Percentiles rank a stretch among this genome's conserved stretches.
phyloP scores from a whole-genome alignment of 1,284 basidiomycete species.

The Malassezia brasiliensis region DNA sequence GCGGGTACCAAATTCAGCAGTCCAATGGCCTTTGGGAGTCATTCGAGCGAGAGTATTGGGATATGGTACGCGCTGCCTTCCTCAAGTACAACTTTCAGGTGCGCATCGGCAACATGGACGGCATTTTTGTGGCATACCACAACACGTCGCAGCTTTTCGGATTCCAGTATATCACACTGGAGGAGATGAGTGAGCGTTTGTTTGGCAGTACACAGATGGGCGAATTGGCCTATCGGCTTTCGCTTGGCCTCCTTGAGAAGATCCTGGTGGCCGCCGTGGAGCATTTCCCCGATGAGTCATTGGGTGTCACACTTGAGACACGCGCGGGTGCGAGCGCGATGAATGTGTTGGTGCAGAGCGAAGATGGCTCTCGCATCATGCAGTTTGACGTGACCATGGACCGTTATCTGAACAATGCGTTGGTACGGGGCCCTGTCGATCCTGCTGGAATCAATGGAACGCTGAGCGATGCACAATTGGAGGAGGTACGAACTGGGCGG shows the following conservation, averaged over 20 bases:
- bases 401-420: slow-evolving; percentile 31
- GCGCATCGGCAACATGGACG: slow-evolving; percentile 94
- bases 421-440: slow-evolving; percentile 38
- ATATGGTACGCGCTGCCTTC: slow-evolving; percentile 83
- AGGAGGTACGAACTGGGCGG: slow-evolving; percentile 30
- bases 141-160: slow-evolving; percentile 81
- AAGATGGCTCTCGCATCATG: slow-evolving; percentile 14
- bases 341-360: slow-evolving; percentile 34
- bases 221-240: slow-evolving; percentile 66
- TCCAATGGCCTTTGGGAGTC: slow-evolving; percentile 36
- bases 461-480: slow-evolving; percentile 19
- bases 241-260: slow-evolving; percentile 64
- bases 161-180: slow-evolving; percentile 81
- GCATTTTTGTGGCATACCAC: slow-evolving; percentile 88
- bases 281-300: slow-evolving; percentile 55
- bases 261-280: slow-evolving; percentile 58
- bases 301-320: slow-evolving; percentile 36
- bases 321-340: slow-evolving; percentile 18
- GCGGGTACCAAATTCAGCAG: slow-evolving; percentile 45
- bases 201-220: slow-evolving; percentile 62
- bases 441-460: slow-evolving; percentile 26
- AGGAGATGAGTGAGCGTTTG: slow-evolving; percentile 75
- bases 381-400: slow-evolving; percentile 40
- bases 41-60: slow-evolving; percentile 51
- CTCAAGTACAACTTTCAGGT: slow-evolving; percentile 94